phyloP scores from a whole-genome alignment of 2,329 filamentous ascomycete species.

The Arthrobotrys sphaeroides region DNA sequence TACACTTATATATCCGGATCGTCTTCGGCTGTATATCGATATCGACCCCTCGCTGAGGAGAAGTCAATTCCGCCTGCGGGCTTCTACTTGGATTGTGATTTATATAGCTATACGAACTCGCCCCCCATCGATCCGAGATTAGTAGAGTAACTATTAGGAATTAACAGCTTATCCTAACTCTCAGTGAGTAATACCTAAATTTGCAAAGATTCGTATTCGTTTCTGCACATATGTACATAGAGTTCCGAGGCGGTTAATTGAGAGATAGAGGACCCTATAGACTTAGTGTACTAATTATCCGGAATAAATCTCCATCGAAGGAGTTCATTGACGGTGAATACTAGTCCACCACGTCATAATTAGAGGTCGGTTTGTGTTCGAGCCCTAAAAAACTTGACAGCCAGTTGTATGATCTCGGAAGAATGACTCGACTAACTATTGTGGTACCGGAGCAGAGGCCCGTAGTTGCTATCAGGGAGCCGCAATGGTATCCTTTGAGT shows the following conservation, averaged over 20 bases:
- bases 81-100: too few relatives aligned
- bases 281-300: neutral
- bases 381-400: too few relatives aligned
- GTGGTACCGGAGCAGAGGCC: neutral
- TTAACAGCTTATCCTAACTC: neutral
- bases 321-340: too few relatives aligned
- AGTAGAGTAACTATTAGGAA: too few relatives aligned
- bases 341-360: too few relatives aligned
- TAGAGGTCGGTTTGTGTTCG: too few relatives aligned
- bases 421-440: neutral
- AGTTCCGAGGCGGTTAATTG: neutral
- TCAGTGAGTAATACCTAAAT: neutral
- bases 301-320: too few relatives aligned
- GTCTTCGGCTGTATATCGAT: neutral
- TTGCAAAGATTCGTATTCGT: neutral
- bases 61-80: too few relatives aligned
- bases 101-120: neutral
- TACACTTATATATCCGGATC: too few relatives aligned
- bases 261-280: too few relatives aligned
- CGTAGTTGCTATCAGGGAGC: neutral
- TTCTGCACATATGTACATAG: neutral
- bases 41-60: neutral
- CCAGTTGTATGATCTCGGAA: too few relatives aligned
- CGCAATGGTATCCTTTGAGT: neutral
- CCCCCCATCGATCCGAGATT: neutral